These are phyloP conservation scores for Penicillium silybi DNA, from an alignment of 495 filamentous ascomycete genomes.

Conservation along the genomic window DNA sequence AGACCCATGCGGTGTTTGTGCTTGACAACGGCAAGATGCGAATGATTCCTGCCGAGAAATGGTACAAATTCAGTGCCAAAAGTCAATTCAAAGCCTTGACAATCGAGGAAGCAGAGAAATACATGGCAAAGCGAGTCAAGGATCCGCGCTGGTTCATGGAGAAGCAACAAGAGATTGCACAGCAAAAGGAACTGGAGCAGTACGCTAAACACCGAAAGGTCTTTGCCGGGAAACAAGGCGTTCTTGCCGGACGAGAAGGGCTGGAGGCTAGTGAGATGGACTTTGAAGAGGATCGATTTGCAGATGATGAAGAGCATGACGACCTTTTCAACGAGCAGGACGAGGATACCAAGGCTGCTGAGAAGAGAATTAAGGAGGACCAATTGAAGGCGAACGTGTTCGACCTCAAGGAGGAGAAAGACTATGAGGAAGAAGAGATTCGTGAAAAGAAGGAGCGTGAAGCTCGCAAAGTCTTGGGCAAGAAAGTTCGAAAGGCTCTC, in stretches of 20 bases:
- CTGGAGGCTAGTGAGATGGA: constrained; percentile 57
- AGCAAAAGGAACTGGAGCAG: constrained; percentile 47
- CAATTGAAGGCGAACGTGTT: constrained; percentile 85
- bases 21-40: constrained; percentile 64
- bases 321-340: constrained; percentile 75
- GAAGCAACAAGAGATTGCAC: constrained; percentile 45
- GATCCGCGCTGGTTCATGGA: constrained; percentile 78
- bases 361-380: constrained; percentile 80
- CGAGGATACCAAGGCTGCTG: constrained; percentile 82
- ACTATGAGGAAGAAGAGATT: constrained; percentile 76
- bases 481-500: constrained; percentile 71
- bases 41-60: constrained; percentile 89
- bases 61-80: constrained; percentile 87
- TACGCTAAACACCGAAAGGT: constrained; percentile 46
- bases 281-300: constrained; percentile 65
- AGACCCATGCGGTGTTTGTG: constrained; percentile 70
- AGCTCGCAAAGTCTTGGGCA: constrained; percentile 63
- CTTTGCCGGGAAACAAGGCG: constrained; percentile 40
- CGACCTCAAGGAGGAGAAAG: constrained; percentile 75
- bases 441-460: constrained; percentile 65
- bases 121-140: constrained; percentile 69
- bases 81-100: constrained; percentile 75
- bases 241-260: constrained; percentile 37
- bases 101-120: constrained; percentile 80
- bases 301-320: constrained; percentile 82